These are phyloP conservation scores for Phytophthora foliorum DNA, from an alignment of 352 stramenopile genomes.

Conservation along the genomic window DNA sequence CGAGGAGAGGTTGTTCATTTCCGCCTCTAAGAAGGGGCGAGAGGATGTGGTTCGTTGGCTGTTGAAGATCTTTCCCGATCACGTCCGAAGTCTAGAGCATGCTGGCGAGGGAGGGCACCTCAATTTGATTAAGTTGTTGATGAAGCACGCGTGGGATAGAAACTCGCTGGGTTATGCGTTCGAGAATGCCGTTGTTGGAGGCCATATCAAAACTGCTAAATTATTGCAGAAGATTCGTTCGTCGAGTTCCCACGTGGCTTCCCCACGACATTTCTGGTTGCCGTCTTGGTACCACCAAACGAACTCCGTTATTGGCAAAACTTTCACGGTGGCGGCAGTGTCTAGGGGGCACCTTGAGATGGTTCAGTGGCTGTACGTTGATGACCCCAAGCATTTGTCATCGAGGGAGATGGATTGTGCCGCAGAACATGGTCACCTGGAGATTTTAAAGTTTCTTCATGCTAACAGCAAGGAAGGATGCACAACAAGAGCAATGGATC, in stretches of 20 bases:
- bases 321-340: neutral
- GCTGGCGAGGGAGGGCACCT: slow-evolving; percentile 3
- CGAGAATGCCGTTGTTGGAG: neutral
- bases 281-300: neutral
- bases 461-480: neutral
- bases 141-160: slow-evolving; percentile 1
- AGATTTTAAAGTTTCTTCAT: slow-evolving; percentile 7
- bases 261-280: neutral
- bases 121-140: slow-evolving; percentile 10
- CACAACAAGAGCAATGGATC: neutral
- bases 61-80: slow-evolving; percentile 10
- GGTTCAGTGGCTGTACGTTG: neutral
- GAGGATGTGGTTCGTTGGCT: slow-evolving; percentile 14
- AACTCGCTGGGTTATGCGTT: neutral
- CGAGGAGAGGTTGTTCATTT: neutral
- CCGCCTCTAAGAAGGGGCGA: slow-evolving; percentile 2
- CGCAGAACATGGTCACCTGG: slow-evolving; percentile 10
- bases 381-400: neutral
- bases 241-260: neutral
- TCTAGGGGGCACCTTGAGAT: neutral
- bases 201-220: slow-evolving; percentile 2
- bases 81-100: neutral
- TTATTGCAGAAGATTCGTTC: neutral
- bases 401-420: neutral
- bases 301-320: neutral